Base-by-base conservation (phyloP, 352 stramenopile species). In the Phytophthora pistaciae region DNA sequence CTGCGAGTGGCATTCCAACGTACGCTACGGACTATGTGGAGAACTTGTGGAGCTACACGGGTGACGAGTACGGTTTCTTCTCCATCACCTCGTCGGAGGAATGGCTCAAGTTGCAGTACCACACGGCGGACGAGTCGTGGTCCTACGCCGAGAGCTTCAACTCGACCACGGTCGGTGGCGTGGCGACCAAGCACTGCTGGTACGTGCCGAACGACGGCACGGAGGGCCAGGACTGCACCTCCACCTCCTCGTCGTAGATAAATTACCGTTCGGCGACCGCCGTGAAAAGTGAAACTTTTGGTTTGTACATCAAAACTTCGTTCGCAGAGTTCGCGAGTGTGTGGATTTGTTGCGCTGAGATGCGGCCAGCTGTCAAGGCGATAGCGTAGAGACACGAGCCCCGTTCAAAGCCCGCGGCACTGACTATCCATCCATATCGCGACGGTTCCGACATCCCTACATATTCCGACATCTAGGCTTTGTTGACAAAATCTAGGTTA, bases 71-170 rank as follows among this genome's bases (percentile, higher is more conserved):
- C 54, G 81, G 79, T 8, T 83, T 92, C 55, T 91, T 93, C 65
- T 76, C 76, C 31, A 25, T 93, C 27, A 77, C 69, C 14, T 68
- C 79, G 16, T 85, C 75, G n/a, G 81, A 84, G 21, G 77, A 88
- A 23, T 92, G 83, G 84, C 55, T 90, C n/a, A 87, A 90, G 60
- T 58, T 91, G 50, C 81, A 87, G 66, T 93, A 88, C 60, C 74
- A 91, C 52, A 92, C 82, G 13, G 79, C 82, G 27, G 84, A 92
- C 65, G 54, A 65, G 13, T 74, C 58, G 48, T 92, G 83, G 86
- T 62, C 61, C 13, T 89, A 90, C 40, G 63, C 74, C 13, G 78
- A 86, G 33, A 83, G 75, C 33, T 70, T 91, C 29, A 70, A 75
- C 25, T 70, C 70, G 5, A 81, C 83, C 23, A 79, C 66, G 5